Conservation (phyloP, 2,329 filamentous ascomycete genomes). For the Ilyonectria sp. region DNA sequence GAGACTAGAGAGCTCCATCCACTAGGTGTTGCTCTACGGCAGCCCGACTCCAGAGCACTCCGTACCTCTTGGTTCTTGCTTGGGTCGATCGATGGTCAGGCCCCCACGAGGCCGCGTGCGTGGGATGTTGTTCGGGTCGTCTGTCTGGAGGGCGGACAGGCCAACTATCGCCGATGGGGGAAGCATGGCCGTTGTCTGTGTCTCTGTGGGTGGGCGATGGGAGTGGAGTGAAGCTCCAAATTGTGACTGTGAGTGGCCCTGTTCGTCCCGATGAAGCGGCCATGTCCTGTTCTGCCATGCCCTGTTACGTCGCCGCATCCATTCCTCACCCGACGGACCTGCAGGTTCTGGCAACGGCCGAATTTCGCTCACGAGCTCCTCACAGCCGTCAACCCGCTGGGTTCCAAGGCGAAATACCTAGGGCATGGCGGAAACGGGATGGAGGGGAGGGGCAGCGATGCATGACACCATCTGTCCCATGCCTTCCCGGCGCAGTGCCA, state of each 20-base stretch:
- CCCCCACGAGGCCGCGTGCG: conserved; percentile 10
- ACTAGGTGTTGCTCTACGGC: neutral
- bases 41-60: neutral
- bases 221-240: neutral
- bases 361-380: conserved; percentile 31
- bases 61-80: neutral
- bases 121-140: conserved; percentile 6
- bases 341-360: conserved; percentile 39
- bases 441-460: conserved; percentile 17
- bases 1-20: neutral
- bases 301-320: conserved; percentile 9
- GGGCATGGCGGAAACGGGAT: neutral
- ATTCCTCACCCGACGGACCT: conserved; percentile 47
- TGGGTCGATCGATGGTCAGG: neutral
- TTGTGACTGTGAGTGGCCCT: neutral
- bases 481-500: conserved; percentile 12
- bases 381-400: neutral
- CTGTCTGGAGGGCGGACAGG: conserved; percentile 3
- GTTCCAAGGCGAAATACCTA: neutral
- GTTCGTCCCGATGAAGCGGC: neutral
- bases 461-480: conserved; percentile 28
- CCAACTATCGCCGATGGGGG: conserved; percentile 13
- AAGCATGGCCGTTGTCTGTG: conserved; percentile 6
- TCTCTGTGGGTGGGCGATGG: neutral
- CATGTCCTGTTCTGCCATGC: conserved; percentile 1